Evolutionary conservation across 805 yeast species (phyloP).

Genomic region (Yarrowia sp.): DNA sequence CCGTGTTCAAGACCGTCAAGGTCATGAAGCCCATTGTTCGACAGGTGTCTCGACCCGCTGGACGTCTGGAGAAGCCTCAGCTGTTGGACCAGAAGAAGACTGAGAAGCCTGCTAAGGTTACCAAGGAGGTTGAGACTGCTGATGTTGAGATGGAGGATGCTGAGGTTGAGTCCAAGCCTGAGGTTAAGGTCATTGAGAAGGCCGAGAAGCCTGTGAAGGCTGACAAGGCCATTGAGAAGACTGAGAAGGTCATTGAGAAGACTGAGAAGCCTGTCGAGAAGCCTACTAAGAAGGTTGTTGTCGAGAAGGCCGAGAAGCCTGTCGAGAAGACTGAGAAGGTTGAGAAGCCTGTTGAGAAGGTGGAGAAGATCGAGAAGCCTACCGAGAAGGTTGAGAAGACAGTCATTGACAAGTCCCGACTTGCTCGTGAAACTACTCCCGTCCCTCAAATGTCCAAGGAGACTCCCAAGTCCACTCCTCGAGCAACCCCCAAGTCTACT

Average conservation of each 20-base stretch:
- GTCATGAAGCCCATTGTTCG: slow-evolving; percentile 17
- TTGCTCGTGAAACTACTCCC: slow-evolving; percentile 5
- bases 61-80: slow-evolving; percentile 2
- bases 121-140: neutral
- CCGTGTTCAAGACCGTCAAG: slow-evolving; percentile 19
- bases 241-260: neutral
- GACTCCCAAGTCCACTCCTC: neutral
- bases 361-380: neutral
- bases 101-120: neutral
- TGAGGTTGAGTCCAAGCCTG: slow-evolving; percentile 8
- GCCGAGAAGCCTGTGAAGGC: slow-evolving; percentile 32
- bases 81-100: neutral
- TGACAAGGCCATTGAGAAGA: neutral
- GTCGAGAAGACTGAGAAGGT: neutral
- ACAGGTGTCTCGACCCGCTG: slow-evolving; percentile 5
- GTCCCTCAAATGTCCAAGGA: neutral
- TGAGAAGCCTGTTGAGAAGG: neutral
- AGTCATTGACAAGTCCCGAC: neutral
- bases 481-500: neutral
- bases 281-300: neutral
- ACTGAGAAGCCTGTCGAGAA: neutral
- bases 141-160: neutral
- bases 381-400: neutral
- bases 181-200: neutral
- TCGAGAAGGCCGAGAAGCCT: neutral